Base-by-base conservation (phyloP, 768 basidiomycete species). In the Panaeolus papilionaceus region DNA sequence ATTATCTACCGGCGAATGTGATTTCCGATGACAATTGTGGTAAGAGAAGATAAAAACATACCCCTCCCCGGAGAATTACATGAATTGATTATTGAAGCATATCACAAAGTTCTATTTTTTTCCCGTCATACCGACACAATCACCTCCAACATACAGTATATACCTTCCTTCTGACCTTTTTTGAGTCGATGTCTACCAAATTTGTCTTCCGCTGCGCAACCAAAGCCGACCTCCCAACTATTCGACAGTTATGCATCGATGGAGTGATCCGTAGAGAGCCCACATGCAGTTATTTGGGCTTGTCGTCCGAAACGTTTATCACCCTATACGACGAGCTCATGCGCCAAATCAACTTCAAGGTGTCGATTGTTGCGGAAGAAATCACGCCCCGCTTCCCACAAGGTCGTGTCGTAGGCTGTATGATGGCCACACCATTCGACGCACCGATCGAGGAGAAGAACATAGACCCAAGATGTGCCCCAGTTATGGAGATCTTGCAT, bases 161-260 rank as follows among this genome's bases (percentile, higher is more conserved):
- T 33, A 33, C 33, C 33, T 33, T 33, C 33, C 33, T 5, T 33
- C 33, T 2, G 33, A 33, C 33, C 33, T 5, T 33, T 33, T 33
- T 33, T 5, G 33, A 33, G 33, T 33, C 47, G 7, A 51, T 51
- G 47, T 23, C 47, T n/a, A 51, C 47, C 47, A 23, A 7, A 51
- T 51, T 51, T 51, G 47, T 51, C 20, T 51, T 51, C 26, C 47
- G 47, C 20, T 26, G 47, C 12, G 47, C 47, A 26, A 51, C 47
- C 20, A 23, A 51, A 26, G 47, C 47, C 47, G 47, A 51, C 47
- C 47, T 23, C 20, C 47, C 47, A 51, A 51, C 20, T 26, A 51
- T 51, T 51, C 47, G 47, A 51, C n/a, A 7, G 3, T 20, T 51
- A 4, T 51, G 47, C 18, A 23, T 23, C n/a, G 47, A 51, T 23